Conservation (phyloP, 73 alveolate species). For the Stentor coeruleus region DNA sequence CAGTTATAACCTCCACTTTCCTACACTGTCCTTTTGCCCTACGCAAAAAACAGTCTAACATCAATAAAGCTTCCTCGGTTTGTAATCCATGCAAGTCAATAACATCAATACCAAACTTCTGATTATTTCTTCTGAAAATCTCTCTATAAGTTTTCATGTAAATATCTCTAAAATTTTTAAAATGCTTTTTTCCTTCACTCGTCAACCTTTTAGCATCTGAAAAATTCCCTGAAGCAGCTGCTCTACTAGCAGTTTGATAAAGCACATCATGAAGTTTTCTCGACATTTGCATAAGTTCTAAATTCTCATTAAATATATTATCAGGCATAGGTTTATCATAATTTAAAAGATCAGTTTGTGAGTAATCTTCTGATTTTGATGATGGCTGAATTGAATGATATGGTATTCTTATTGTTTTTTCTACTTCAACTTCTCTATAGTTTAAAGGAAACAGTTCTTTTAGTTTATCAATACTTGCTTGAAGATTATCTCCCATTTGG, state of each 20-base stretch:
- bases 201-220: conserved; percentile 2
- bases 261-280: background rate
- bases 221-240: conserved; percentile 14
- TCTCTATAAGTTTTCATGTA: background rate
- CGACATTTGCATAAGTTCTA: background rate
- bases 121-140: conserved; percentile 13
- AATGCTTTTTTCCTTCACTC: conserved; percentile 16
- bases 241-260: background rate
- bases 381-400: background rate
- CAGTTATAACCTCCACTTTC: conserved; percentile 7
- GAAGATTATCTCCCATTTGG: background rate
- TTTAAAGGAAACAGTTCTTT: background rate
- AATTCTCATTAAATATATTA: background rate
- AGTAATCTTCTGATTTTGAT: too few relatives aligned
- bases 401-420: background rate
- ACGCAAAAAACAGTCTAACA: background rate
- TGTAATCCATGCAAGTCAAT: conserved; percentile 23
- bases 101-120: too few relatives aligned
- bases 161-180: background rate
- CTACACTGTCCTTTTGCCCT: background rate
- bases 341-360: background rate
- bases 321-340: background rate
- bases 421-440: conserved; percentile 3
- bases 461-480: background rate
- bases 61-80: background rate